Percentiles rank a stretch among this genome's conserved stretches.
Evolutionary conservation across 2,329 filamentous ascomycete genomes (phyloP).

Genomic region (Fusarium xyrophilum): DNA sequence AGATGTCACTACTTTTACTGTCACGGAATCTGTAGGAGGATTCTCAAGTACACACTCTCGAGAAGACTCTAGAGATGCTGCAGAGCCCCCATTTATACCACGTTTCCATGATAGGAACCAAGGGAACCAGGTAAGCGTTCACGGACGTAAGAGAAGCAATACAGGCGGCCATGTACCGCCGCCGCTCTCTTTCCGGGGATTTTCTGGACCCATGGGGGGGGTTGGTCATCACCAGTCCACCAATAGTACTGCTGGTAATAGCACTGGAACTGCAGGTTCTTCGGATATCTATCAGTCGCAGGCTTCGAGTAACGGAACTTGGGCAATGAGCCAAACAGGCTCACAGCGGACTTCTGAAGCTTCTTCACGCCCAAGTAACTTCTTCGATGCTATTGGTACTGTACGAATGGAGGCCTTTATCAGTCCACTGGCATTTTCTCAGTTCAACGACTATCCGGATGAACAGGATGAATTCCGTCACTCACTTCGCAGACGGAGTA

Average conservation of each 20-base stretch:
- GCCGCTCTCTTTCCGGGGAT: constrained; percentile 78
- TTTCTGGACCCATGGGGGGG: constrained; percentile 64
- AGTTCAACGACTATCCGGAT: constrained; percentile 55
- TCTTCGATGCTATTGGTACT: constrained; percentile 89
- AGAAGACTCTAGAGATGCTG: constrained; percentile 64
- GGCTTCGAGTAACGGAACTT: constrained; percentile 54
- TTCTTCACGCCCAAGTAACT: constrained; percentile 63
- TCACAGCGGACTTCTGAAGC: constrained; percentile 64
- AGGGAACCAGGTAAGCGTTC: constrained; percentile 57
- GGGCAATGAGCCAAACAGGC: constrained; percentile 53
- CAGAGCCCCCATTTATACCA: constrained; percentile 75
- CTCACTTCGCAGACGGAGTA: constrained; percentile 59
- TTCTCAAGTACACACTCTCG: constrained; percentile 50
- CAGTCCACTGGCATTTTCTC: constrained; percentile 61
- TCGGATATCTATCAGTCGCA: constrained; percentile 67
- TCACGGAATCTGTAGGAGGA: constrained; percentile 51
- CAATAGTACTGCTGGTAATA: constrained; percentile 65
- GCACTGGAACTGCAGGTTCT: constrained; percentile 64
- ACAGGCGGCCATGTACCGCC: constrained; percentile 78
- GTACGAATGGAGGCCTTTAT: constrained; percentile 98
- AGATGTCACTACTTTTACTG: constrained; percentile 47
- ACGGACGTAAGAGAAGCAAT: constrained; percentile 88
- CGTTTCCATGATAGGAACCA: constrained; percentile 68
- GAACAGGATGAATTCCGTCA: constrained; percentile 60
- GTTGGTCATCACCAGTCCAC: constrained; percentile 55